Conservation (phyloP, 2,329 filamentous ascomycete species). For the Stagonosporopsis chrysanthemi region DNA sequence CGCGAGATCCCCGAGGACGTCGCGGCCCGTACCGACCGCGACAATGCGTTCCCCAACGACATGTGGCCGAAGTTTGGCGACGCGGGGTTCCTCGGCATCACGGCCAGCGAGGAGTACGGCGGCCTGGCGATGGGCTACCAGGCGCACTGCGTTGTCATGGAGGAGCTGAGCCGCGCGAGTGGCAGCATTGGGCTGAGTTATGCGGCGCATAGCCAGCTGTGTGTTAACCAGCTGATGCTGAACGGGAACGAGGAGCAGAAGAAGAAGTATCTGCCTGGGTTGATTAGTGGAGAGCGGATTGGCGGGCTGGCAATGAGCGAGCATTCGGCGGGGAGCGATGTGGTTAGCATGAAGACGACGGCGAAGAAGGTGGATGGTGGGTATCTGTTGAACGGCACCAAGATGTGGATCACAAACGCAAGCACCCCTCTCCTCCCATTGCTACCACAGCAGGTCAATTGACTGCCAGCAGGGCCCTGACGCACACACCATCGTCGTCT, state of each 20-base stretch:
- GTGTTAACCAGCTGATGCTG: slow-evolving; percentile 93
- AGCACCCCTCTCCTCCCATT: slow-evolving; percentile 15
- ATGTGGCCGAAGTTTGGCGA: slow-evolving; percentile 96
- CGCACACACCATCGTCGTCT: slow-evolving; percentile 92
- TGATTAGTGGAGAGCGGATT: slow-evolving; percentile 81
- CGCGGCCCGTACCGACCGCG: slow-evolving; percentile 80
- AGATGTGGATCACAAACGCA: slow-evolving; percentile 99
- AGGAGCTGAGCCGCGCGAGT: slow-evolving; percentile 89
- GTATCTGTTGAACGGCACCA: slow-evolving; percentile 84
- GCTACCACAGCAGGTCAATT: neutral
- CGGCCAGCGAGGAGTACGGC: slow-evolving; percentile 89
- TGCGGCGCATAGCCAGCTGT: slow-evolving; percentile 93
- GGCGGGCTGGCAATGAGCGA: slow-evolving; percentile 96
- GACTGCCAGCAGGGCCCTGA: slow-evolving; percentile 70
- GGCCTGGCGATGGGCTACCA: slow-evolving; percentile 94
- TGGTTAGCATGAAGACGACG: slow-evolving; percentile 92
- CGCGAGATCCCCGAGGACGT: slow-evolving; percentile 86
- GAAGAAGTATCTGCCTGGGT: slow-evolving; percentile 75
- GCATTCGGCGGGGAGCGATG: slow-evolving; percentile 87
- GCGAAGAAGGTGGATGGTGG: slow-evolving; percentile 84
- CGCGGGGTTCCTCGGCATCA: slow-evolving; percentile 90
- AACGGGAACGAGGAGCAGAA: slow-evolving; percentile 86
- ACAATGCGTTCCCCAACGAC: slow-evolving; percentile 84
- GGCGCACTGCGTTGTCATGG: slow-evolving; percentile 93
- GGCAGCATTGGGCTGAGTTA: slow-evolving; percentile 88